A percentile compares a stretch with the other conserved stretches of the same genome.
Conservation (phyloP, 495 filamentous ascomycete genomes). For the Ascodesmis nigricans region DNA sequence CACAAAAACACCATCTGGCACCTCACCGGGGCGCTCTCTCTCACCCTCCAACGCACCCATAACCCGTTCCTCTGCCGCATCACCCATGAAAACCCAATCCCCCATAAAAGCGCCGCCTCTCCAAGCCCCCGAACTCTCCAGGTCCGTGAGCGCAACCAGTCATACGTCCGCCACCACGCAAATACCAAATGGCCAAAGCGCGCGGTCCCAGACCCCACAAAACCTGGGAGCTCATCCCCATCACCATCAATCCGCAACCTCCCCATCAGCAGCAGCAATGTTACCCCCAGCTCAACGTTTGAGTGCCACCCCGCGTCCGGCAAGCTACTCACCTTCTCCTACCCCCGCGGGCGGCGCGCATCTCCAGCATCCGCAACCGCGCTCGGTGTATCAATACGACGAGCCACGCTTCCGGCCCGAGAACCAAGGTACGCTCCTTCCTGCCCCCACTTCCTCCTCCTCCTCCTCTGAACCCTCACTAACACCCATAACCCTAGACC, state of each 20-base stretch:
- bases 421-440: slow-evolving; percentile 19
- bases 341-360: slow-evolving; percentile 9
- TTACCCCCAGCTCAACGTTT: slow-evolving; percentile 15
- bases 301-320: slow-evolving; percentile 12
- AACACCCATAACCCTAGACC: slow-evolving; percentile 24
- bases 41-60: no score
- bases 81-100: not conserved
- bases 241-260: slow-evolving; percentile 4
- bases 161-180: not conserved
- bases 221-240: not conserved
- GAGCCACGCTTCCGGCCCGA: slow-evolving; percentile 22
- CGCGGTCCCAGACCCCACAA: no score
- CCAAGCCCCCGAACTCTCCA: not conserved
- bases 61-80: no score
- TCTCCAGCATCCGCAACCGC: slow-evolving; percentile 7
- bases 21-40: no score
- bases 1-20: no score
- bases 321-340: slow-evolving; percentile 10
- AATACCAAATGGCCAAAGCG: not conserved
- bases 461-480: slow-evolving; percentile 18
- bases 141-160: not conserved
- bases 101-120: no score
- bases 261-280: slow-evolving; percentile 9
- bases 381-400: slow-evolving; percentile 7
- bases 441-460: slow-evolving; percentile 8